phyloP scores from a whole-genome alignment of 2,329 filamentous ascomycete species.

The Ascochyta fabae region DNA sequence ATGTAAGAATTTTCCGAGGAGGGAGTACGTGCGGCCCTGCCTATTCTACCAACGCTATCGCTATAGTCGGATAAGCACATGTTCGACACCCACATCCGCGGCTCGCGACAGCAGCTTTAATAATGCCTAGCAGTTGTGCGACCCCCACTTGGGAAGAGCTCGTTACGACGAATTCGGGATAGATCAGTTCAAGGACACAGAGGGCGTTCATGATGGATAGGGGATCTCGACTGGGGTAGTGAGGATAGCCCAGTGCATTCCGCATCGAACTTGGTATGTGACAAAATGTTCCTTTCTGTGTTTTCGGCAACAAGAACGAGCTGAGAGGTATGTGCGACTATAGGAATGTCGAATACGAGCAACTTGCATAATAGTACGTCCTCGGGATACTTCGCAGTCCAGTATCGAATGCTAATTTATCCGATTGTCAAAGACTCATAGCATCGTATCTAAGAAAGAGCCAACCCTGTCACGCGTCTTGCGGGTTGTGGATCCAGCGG shows the following conservation, averaged over 20 bases:
- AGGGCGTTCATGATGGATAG: not conserved
- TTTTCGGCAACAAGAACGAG: not conserved
- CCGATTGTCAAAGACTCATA: not conserved
- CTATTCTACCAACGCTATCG: not conserved
- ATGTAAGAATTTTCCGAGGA: not conserved
- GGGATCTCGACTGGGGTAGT: not conserved
- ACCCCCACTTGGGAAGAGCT: not conserved
- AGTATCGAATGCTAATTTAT: not conserved
- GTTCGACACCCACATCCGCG: not conserved
- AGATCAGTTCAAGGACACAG: not conserved
- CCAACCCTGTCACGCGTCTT: constrained; percentile 11
- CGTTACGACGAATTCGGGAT: not conserved
- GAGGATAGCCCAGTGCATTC: constrained; percentile 5
- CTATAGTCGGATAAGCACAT: not conserved
- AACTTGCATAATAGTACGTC: not conserved
- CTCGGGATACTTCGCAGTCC: not conserved
- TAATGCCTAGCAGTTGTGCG: not conserved
- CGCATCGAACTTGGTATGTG: not conserved
- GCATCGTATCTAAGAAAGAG: not conserved
- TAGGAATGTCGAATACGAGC: not conserved
- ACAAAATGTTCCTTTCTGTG: not conserved
- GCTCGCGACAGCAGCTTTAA: not conserved
- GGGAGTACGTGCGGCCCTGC: not conserved
- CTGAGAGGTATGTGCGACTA: not conserved
- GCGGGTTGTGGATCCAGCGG: constrained; percentile 17